Evolutionary conservation across 1,284 basidiomycete species (phyloP), one percentile per base, ranked within the genome.

Genomic region (Cryptococcus depauperatus): DNA sequence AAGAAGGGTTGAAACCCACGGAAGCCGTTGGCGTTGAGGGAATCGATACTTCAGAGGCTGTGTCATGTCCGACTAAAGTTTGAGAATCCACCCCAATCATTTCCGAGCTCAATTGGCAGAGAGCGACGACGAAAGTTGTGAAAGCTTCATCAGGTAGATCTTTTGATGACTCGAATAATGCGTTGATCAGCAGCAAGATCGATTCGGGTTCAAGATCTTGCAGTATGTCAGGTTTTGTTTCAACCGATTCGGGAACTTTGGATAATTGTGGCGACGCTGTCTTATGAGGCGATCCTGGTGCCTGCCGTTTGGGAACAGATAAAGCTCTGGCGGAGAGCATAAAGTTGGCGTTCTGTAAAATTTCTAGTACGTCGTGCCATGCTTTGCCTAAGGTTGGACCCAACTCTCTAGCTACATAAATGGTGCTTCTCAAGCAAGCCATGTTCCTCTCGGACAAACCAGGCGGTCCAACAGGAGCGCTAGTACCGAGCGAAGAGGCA

Each of bases 351-450:
- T 91, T 93, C 69, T 95, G 90, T 29, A 95, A 70, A 1, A 84
- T 81, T 61, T 95, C 90, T 37, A 98, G 76, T 6, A 97, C 79
- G 37, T 84, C 79, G 62, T 88, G 90, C 93, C 93, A 98, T 52
- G 84, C 87, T 30, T 80, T 77, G 9, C 83, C 89, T 1, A 97
- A 77, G 44, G 81, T 85, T 0, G 85, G 85, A 0, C 86, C 85
- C 3, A 97, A 77, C 59, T 85, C 85, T 41, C 88, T 74, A 0
- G 85, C 82, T 48, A 85, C 84, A 0, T 79, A 76, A 9, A 95
- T 76, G 38, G 92, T 74, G 1, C 87, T 84, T 52, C 86, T 86
- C 44, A 97, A 70, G 62, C 91, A 96, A 0, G 89, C 85, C 52
- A 95, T 75, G 61, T 97, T 98, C 26, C 92, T 77, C 52, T 89